A percentile compares a stretch with the other conserved stretches of the same genome.
Conservation (phyloP, 2,329 filamentous ascomycete species). For the Rutstroemia sp. region DNA sequence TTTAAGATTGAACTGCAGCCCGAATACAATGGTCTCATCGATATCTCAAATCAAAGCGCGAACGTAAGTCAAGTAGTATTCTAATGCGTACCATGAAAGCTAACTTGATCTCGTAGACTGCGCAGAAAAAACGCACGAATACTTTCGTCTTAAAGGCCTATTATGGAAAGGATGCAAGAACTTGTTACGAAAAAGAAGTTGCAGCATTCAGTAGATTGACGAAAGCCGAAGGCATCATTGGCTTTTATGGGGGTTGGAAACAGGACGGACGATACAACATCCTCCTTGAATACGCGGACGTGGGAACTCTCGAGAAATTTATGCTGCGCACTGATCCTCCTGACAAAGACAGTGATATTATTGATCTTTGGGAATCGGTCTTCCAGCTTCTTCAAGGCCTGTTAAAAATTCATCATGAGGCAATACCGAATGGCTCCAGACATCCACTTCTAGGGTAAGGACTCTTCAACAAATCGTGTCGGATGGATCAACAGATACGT, state of each 20-base stretch:
- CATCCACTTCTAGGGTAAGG: background rate
- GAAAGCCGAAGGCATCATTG: conserved; percentile 21
- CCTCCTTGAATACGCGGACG: conserved; percentile 31
- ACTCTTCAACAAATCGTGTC: background rate
- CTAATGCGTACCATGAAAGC: background rate
- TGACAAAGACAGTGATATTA: conserved; percentile 22
- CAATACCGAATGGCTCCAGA: background rate
- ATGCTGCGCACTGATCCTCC: conserved; percentile 23
- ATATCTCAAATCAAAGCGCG: background rate
- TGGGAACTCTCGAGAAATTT: conserved; percentile 29
- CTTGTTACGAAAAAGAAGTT: conserved; percentile 23
- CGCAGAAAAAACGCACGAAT: conserved; percentile 7
- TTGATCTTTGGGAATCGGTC: conserved; percentile 28
- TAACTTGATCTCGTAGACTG: background rate
- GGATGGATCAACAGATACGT: background rate
- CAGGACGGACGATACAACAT: conserved; percentile 27
- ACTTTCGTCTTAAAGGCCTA: conserved; percentile 27
- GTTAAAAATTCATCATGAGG: conserved; percentile 15
- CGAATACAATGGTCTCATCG: background rate
- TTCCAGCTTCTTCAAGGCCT: conserved; percentile 28
- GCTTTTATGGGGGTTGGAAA: conserved; percentile 23
- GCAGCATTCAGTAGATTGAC: conserved; percentile 20
- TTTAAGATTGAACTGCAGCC: background rate
- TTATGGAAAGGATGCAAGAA: conserved; percentile 14
- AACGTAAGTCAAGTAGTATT: background rate